Conservation (phyloP, 805 yeast species). For the Suhomyces sp. region DNA sequence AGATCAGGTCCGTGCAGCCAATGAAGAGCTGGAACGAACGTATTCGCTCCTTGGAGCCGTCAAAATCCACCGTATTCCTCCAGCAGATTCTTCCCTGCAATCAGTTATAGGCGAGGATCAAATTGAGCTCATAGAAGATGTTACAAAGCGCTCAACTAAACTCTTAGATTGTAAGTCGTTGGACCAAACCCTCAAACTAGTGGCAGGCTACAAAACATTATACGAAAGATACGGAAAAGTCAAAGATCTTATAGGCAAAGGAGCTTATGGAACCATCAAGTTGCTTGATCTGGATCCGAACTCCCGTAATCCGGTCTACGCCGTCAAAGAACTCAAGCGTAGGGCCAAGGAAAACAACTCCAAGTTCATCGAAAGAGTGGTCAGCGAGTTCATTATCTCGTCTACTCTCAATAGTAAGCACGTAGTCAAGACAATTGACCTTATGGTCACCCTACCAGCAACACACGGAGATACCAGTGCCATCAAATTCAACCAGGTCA, state of each 20-base stretch:
- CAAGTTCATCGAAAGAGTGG: slow-evolving; percentile 65
- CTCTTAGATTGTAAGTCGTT: slow-evolving; percentile 9
- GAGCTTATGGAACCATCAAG: slow-evolving; percentile 48
- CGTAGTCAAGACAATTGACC: slow-evolving; percentile 72
- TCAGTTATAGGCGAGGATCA: slow-evolving; percentile 32
- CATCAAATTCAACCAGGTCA: slow-evolving; percentile 29
- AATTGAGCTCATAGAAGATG: slow-evolving; percentile 19
- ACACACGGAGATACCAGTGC: slow-evolving; percentile 1
- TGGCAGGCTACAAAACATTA: slow-evolving; percentile 19
- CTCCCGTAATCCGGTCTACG: slow-evolving; percentile 14
- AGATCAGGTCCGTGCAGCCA: slow-evolving; percentile 21
- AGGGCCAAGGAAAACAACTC: slow-evolving; percentile 26
- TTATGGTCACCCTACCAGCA: slow-evolving; percentile 47
- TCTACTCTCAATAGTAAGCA: slow-evolving; percentile 72
- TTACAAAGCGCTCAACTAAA: slow-evolving; percentile 17
- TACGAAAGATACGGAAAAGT: slow-evolving; percentile 33
- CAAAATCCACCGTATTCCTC: slow-evolving; percentile 25
- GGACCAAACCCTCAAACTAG: slow-evolving; percentile 2
- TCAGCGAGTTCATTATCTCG: slow-evolving; percentile 88
- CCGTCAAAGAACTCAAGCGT: slow-evolving; percentile 33
- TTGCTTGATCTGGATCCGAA: slow-evolving; percentile 27
- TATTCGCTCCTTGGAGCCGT: slow-evolving; percentile 24
- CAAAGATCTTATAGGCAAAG: slow-evolving; percentile 41
- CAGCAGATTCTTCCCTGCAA: slow-evolving; percentile 17
- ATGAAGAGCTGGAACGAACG: slow-evolving; percentile 34